Evolutionary conservation across 2,329 filamentous ascomycete species (phyloP), one percentile per base, ranked within the genome.

Genomic region (Diplodia mutila): DNA sequence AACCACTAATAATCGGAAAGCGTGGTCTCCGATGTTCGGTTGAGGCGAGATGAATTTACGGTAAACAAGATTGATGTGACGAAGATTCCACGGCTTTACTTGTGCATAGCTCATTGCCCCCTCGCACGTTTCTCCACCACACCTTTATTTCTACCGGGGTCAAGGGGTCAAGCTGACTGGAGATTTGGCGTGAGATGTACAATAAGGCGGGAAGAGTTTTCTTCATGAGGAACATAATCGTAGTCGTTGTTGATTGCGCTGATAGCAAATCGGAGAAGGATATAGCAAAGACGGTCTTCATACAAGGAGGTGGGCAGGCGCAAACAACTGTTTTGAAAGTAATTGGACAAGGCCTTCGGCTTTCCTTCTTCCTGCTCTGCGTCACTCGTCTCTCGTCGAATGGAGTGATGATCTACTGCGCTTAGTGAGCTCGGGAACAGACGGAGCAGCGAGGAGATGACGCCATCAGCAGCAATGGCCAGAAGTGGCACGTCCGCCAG

Each of bases 131-230:
- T 29, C 55, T 61, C 55, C 54, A 42, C 54, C 21, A 55, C 32
- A 29, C 7, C 54, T 57, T 42, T 18, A 27, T 18, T 14, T 25
- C 46, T 32, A 18, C 21, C 48, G 12, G 8, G 29, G 18, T 9
- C 29, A 29, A 25, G 39, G 18, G 29, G 27, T 27, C 34, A 11
- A 16, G 12, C 39, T 29, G 55, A 39, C 14, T 48, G 42, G 57
- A 49, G 57, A 49, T 49, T 14, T 49, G 59, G 8, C 6, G 42
- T 16, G 42, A 46, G 59, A 21, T 63, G 42, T 63, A 63, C 59
- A 63, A 37, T 51, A 63, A 63, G 59, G 42, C 59, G 59, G 42
- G 39, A 11, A 63, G 59, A 25, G 59, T 63, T 63, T 61, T 63
- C 59, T 63, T 51, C 59, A 51, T 51, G 27, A 32, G 55, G 59